Evolutionary conservation across 1,139 yeast species (phyloP), one percentile per base, ranked within the genome.

Genomic region (Hyphopichia wangnamkhiaoensis): DNA sequence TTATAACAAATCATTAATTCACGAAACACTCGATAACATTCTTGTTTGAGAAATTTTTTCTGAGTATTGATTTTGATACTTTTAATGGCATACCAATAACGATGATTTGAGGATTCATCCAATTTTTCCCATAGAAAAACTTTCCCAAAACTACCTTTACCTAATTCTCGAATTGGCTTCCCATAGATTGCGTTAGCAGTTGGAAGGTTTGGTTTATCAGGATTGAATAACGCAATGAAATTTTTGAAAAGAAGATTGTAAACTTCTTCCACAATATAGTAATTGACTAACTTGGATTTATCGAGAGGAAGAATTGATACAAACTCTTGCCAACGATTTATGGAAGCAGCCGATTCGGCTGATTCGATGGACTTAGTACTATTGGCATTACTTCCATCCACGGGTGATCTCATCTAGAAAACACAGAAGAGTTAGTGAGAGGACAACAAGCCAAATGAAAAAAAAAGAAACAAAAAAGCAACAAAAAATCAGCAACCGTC

Each of bases 131-230:
- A 34, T 8, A 34, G 24, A 19, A 9, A 27, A 13, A 27, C 37
- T 18, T 26, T 34, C 17, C 37, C 37, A 34, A 34, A 34, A 17
- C 25, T 34, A 10, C 37, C 31, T 13, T 34, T 34, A 18, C 37
- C 31, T 4, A 34, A n/a, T 16, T 19, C 26, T 8, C 31, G 16
- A 9, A 15, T 14, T 12, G 37, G 37, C 4, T 18, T n/a, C 8
- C 35, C 35, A 18, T 33, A 33, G 17, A 33, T 17, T 5, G 20
- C 15, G n/a, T 6, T 18, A 14, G 35, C 35, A 14, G 25, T 16
- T 4, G 5, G 12, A 17, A 5, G 12, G 4, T 31, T 16, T 28
- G 13, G 15, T 4, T 14, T 27, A 7, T 9, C 5, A n/a, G 13
- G 21, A 17, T 8, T 5, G 14, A 24, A 33, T 6, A 30, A 6